Conservation (phyloP, 352 stramenopile genomes). For the Pythium grandisporangium region DNA sequence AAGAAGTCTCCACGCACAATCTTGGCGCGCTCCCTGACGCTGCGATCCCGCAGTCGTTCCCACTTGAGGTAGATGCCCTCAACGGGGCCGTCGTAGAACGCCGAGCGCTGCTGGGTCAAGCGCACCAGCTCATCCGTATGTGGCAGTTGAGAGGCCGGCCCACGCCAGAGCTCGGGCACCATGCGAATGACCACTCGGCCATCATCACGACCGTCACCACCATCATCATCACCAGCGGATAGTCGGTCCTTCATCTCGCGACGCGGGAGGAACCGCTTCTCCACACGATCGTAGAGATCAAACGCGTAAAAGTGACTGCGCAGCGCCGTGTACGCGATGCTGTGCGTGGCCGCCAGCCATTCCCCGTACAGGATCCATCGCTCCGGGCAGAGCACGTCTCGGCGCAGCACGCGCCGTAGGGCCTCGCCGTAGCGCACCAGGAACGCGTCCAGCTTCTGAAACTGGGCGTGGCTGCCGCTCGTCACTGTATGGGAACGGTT, state of each 20-base stretch:
- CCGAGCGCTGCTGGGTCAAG: slow-evolving; percentile 27
- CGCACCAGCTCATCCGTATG: slow-evolving; percentile 16
- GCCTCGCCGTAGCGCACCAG: slow-evolving; percentile 23
- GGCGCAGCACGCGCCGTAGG: slow-evolving; percentile 33
- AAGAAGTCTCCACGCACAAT: slow-evolving; percentile 63
- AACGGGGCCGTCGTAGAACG: slow-evolving; percentile 32
- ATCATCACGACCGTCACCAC: too few species aligned
- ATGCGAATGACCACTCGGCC: slow-evolving; percentile 30
- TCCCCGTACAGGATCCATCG: slow-evolving; percentile 77
- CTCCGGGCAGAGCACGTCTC: slow-evolving; percentile 40
- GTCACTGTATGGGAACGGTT: slow-evolving; percentile 72
- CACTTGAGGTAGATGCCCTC: slow-evolving; percentile 57
- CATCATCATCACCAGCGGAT: too few species aligned
- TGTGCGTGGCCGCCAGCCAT: slow-evolving; percentile 75
- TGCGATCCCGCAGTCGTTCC: slow-evolving; percentile 24
- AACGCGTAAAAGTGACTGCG: slow-evolving; percentile 70
- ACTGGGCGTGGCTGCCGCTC: slow-evolving; percentile 53
- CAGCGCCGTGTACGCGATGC: slow-evolving; percentile 63
- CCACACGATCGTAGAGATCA: slow-evolving; percentile 63
- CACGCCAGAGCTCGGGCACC: slow-evolving; percentile 32
- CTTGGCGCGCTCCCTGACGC: slow-evolving; percentile 42
- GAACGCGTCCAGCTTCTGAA: slow-evolving; percentile 52
- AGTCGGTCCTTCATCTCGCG: too few species aligned
- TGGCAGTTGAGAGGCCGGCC: slow-evolving; percentile 17
- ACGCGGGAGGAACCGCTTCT: slow-evolving; percentile 7